Base-by-base conservation (phyloP, 2,329 filamentous ascomycete species). In the Monilinia aucupariae region DNA sequence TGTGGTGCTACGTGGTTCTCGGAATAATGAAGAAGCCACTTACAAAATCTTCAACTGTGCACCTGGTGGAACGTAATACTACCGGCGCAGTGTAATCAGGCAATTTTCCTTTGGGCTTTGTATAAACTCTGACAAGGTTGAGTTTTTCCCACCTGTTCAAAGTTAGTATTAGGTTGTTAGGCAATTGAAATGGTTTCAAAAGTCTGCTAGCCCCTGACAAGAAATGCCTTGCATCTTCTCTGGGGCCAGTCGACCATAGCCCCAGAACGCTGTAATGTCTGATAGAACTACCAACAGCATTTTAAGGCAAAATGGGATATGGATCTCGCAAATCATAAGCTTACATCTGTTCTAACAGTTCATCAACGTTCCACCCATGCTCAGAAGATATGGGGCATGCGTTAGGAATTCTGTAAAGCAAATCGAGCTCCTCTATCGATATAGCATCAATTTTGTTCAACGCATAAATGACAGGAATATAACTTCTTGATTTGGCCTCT, bases 381-480 rank as follows among this genome's bases (percentile, higher is more conserved):
- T 99, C 94, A 39, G 93, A 94, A 75, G 92, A 97, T 78, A 99
- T 97, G 34, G 94, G 94, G 64, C 94, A 94, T 17, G 94, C 92
- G 75, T 97, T 96, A 55, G 94, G 94, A 69, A 99, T 99, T 49
- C 93, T 88, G 78, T 99, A 97, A 34, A 99, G 82, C 65, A 99
- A 80, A 77, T 99, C 94, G 66, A 99, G 82, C 78, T 99, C 94
- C 78, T 99, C 93, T 70, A 99, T 97, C 59, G 91, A 93, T 75
- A 99, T 97, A 62, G 92, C 86, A 77, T 99, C 94, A 70, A 99
- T 99, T 81, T 99, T 99, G 84, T 99, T 99, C 72, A 99, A 83
- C 49, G 96, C 94, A 78, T 99, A 99, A 61, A 99, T 91, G 68
- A 97, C 94, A n/a, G 94, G 94, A 68, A 99, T 97, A 76, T 99